Base-by-base conservation (phyloP, 2,329 filamentous ascomycete species). In the Ophiostoma fasciatum region DNA sequence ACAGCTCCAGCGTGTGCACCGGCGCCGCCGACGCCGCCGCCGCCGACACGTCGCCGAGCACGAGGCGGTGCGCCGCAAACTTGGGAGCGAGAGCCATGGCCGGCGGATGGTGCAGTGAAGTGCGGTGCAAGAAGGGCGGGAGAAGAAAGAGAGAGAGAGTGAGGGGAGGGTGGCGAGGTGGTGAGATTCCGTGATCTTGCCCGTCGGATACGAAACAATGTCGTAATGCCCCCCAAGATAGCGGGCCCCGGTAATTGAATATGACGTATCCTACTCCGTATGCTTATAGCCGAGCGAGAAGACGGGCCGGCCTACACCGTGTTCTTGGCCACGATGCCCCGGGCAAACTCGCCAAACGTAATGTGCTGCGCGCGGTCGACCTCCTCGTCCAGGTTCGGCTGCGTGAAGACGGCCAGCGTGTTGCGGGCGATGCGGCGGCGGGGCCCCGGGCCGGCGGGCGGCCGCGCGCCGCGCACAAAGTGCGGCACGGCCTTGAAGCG, bases 371-470 rank as follows among this genome's bases (percentile, higher is more conserved):
- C 63, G 39, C 72, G 66, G 50, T 88, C 82, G 12, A 88, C 78
- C 58, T 74, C 69, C 47, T 87, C 82, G 48, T 72, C 81, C 41
- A 96, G 57, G 60, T 94, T 94, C 18, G 90, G 90, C 67, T 98
- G 90, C 40, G 88, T 98, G 52, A 96, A 98, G 9, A 96, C 85
- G 1, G 90, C 90, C 46, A 98, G 59, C 9, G 90, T 98, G 59
- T 96, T 96, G 40, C 80, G 64, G 20, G 80, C 81, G 41, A 87
- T 68, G 20, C 62, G 60, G 2, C 61, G 63, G 12, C 23, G 13
- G 12, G 18, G 10, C 2, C 17, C 12, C 4, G 20, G 14, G 4
- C 30, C 29, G 4, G 26, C 7, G 5, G 12, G 68, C 1, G 70
- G 63, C 45, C 71, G 66, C 5, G 80, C 76, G 0, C 87, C 88